These are phyloP conservation scores for Pseudocercospora fuligena DNA, from an alignment of 2,329 filamentous ascomycete species.

Conservation along the genomic window DNA sequence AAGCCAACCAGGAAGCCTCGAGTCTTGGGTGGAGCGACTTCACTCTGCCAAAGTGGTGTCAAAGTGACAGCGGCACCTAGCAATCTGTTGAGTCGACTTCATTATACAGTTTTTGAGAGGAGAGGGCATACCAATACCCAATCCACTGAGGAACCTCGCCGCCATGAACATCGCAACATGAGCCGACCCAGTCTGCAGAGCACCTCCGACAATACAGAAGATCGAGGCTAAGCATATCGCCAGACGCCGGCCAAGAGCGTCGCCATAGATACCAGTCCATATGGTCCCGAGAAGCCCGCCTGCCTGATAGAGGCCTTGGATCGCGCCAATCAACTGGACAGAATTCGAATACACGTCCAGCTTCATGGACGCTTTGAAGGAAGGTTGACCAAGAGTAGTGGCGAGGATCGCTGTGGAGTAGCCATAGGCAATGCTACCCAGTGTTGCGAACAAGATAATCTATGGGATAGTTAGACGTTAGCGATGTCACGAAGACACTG, in stretches of 20 bases:
- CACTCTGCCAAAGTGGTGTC: neutral
- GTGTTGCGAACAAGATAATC: neutral
- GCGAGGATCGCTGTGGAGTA: slow-evolving; percentile 4
- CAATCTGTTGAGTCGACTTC: neutral
- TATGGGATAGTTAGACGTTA: too few relatives aligned
- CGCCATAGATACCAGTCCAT: slow-evolving; percentile 17
- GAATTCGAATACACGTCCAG: slow-evolving; percentile 36
- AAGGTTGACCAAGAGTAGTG: slow-evolving; percentile 6
- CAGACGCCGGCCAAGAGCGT: slow-evolving; percentile 43
- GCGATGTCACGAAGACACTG: too few relatives aligned
- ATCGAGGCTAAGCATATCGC: slow-evolving; percentile 44
- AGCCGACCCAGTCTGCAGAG: slow-evolving; percentile 44
- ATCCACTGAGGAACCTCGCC: slow-evolving; percentile 44
- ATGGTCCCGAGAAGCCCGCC: slow-evolving; percentile 1
- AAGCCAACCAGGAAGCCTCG: neutral
- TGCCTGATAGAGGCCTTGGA: slow-evolving; percentile 5
- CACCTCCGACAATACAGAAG: slow-evolving; percentile 47
- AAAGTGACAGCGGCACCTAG: slow-evolving; percentile 2
- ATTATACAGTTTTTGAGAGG: neutral
- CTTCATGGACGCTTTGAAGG: slow-evolving; percentile 30
- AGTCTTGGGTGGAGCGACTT: neutral
- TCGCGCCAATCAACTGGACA: neutral
- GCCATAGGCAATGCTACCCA: slow-evolving; percentile 1
- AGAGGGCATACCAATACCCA: slow-evolving; percentile 38
- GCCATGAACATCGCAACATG: slow-evolving; percentile 48